Evolutionary conservation across 169 alveolate species (phyloP), one percentile per base, ranked within the genome.

Genomic region (Plasmodium gallinaceum): DNA sequence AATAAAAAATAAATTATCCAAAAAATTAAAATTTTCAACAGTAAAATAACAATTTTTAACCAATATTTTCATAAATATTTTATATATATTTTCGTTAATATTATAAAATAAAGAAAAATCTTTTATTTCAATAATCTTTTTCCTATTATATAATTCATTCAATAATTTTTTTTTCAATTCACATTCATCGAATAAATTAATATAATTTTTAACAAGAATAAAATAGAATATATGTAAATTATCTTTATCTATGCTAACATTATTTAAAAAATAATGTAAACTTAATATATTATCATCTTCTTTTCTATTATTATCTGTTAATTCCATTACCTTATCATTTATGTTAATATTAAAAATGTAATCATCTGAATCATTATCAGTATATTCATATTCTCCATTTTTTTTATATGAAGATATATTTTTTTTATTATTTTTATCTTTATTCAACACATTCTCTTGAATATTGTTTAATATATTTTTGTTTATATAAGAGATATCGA

Each of bases 31-130:
- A 72, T 62, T 71, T 24, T 86, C 92, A 4, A 70, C 39, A 0
- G 92, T 71, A 24, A 86, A 58, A 86, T 86, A 86, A 58, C 52
- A 37, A n/a, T 70, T 86, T 64, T 86, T 87, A 10, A 86, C 46
- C 58, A 70, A 71, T 16, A 14, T 10, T 10, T 86, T 86, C 0
- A 86, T 39, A 51, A 71, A 61, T 61, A 86, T 45, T 22, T 43
- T 60, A 42, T 86, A 86, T 20, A 86, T 45, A 71, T 61, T 70
- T 9, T 71, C 88, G 26, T 72, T 86, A 24, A 86, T 52, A 70
- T 86, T 86, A n/a, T 18, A 16, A 58, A 86, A 86, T 10, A 60
- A 22, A 9, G 58, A 37, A 58, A 86, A 69, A 20, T 71, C 37
- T 18, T 66, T 26, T 12, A 86, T 14, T 60, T 86, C 78, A 2